These are phyloP conservation scores for Dactylellina cionopaga DNA, from an alignment of 2,329 filamentous ascomycete species.

Conservation along the genomic window DNA sequence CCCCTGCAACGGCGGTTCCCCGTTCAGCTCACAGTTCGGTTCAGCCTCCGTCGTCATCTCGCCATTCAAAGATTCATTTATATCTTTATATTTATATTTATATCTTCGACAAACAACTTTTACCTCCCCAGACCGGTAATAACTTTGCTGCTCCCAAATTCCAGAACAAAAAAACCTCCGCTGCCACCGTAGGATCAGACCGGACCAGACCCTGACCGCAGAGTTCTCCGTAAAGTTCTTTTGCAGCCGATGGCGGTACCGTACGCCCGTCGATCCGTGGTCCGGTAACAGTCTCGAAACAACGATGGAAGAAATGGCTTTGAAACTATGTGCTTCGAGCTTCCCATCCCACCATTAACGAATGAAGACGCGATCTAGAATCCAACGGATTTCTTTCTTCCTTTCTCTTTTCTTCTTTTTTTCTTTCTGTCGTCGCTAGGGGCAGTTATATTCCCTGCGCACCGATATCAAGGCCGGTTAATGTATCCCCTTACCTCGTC, in stretches of 20 bases:
- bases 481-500: constrained; percentile 3
- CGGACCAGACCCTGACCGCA: constrained; percentile 15
- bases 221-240: neutral
- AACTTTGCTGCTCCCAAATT: constrained; percentile 1
- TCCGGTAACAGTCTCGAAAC: constrained; percentile 1
- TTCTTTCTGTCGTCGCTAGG: neutral
- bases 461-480: constrained; percentile 13
- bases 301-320: neutral
- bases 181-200: no score
- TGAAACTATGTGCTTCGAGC: no score
- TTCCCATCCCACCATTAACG: no score
- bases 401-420: neutral
- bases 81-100: no score
- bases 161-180: constrained; percentile 35
- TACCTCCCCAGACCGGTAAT: no score
- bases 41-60: constrained; percentile 27
- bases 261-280: constrained; percentile 17
- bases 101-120: no score
- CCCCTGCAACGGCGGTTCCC: no score
- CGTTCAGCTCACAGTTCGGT: no score
- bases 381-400: neutral
- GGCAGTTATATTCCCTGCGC: constrained; percentile 1
- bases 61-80: no score
- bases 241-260: neutral
- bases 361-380: constrained; percentile 22